Percentiles rank a stretch among this genome's conserved stretches.
Evolutionary conservation across 352 stramenopile genomes (phyloP).

Genomic region (Globisporangium nunn): DNA sequence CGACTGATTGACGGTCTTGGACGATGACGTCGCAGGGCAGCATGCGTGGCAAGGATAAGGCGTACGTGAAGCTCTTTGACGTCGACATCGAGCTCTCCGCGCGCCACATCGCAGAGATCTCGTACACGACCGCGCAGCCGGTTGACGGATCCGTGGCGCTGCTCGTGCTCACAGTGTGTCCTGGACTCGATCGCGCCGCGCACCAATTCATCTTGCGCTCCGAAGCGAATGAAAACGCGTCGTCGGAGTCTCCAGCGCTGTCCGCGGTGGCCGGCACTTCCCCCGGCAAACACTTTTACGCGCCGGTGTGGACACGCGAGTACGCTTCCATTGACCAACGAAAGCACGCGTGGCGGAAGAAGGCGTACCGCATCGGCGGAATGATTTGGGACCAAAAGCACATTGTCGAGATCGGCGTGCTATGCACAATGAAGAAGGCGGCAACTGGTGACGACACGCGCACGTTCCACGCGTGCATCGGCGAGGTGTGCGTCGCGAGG

Average conservation of each 20-base stretch:
- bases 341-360: slow-evolving; percentile 23
- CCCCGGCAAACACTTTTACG: slow-evolving; percentile 29
- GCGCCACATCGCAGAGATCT: slow-evolving; percentile 27
- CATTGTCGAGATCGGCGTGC: slow-evolving; percentile 32
- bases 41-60: slow-evolving; percentile 22
- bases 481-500: slow-evolving; percentile 25
- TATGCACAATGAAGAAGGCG: slow-evolving; percentile 25
- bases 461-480: slow-evolving; percentile 23
- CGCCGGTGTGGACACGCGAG: slow-evolving; percentile 15
- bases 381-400: slow-evolving; percentile 39
- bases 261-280: slow-evolving; percentile 21
- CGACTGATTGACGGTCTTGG: background rate
- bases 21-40: slow-evolving; percentile 13
- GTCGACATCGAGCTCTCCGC: slow-evolving; percentile 32
- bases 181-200: slow-evolving; percentile 26
- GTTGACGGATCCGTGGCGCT: slow-evolving; percentile 22
- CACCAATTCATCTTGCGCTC: slow-evolving; percentile 33
- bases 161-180: slow-evolving; percentile 32
- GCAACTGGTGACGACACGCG: background rate
- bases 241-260: slow-evolving; percentile 5
- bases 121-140: slow-evolving; percentile 25
- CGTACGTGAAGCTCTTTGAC: slow-evolving; percentile 38
- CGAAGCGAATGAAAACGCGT: slow-evolving; percentile 13
- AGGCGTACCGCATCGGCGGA: slow-evolving; percentile 28
- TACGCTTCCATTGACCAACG: background rate